Conservation (phyloP, 495 filamentous ascomycete species). For the Melanomma pulvis-pyrius region DNA sequence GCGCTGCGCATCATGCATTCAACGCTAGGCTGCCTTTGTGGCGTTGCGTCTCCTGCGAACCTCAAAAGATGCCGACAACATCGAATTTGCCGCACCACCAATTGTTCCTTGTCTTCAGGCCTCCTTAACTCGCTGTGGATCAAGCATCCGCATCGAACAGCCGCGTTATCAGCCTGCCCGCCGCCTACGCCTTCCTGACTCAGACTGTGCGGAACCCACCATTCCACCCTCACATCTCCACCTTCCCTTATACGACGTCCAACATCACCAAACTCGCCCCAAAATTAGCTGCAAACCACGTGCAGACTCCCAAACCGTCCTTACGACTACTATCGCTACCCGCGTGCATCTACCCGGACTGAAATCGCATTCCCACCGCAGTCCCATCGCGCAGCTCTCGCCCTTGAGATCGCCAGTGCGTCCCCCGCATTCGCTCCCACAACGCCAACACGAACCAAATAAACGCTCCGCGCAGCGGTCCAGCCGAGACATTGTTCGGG, state of each 20-base stretch:
- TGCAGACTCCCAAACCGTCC: background rate
- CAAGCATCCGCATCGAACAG: background rate
- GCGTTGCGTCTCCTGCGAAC: background rate
- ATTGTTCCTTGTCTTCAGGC: background rate
- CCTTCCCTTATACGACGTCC: background rate
- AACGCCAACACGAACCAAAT: background rate
- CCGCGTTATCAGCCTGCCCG: background rate
- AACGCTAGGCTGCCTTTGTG: constrained; percentile 4
- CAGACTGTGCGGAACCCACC: background rate
- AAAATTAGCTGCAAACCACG: background rate
- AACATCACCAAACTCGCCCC: background rate
- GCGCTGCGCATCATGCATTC: background rate
- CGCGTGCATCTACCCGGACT: background rate
- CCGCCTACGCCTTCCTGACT: background rate
- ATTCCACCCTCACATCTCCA: background rate
- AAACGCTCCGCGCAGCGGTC: constrained; percentile 2
- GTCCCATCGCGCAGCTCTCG: background rate
- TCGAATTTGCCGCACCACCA: constrained; percentile 1
- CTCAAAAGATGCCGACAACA: background rate
- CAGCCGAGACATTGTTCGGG: background rate
- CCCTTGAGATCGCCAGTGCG: background rate
- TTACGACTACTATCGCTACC: background rate
- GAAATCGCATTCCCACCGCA: background rate
- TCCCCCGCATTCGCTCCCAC: background rate
- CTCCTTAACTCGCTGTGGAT: background rate